Evolutionary conservation across 1,284 basidiomycete species (phyloP).

Genomic region (Hymenochaete sp.): DNA sequence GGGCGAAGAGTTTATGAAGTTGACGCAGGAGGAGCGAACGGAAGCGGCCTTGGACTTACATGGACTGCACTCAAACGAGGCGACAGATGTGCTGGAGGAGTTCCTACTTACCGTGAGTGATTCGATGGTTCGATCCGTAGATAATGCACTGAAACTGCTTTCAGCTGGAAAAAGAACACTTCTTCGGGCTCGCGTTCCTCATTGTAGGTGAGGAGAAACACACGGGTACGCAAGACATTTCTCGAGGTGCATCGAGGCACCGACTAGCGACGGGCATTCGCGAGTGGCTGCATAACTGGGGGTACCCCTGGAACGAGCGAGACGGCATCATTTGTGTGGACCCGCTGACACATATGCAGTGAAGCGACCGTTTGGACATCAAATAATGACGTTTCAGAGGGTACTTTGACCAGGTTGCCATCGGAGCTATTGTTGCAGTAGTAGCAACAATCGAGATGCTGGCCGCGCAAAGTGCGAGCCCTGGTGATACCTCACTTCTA

Average conservation of each 20-base stretch:
- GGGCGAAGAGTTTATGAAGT: constrained; percentile 33
- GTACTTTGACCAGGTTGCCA: too few relatives aligned
- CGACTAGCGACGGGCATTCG: constrained; percentile 79
- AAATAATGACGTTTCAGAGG: too few relatives aligned
- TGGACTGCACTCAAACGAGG: constrained; percentile 86
- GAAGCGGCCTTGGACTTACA: constrained; percentile 79
- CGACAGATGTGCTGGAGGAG: constrained; percentile 82
- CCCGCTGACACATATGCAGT: constrained; percentile 55
- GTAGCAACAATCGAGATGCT: background rate
- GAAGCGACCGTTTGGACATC: background rate
- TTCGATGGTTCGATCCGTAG: background rate
- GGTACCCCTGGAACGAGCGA: constrained; percentile 91
- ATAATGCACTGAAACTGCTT: constrained; percentile 13
- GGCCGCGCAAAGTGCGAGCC: background rate
- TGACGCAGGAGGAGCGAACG: constrained; percentile 73
- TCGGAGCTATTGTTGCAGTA: background rate
- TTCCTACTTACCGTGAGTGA: constrained; percentile 76
- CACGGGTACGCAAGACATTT: constrained; percentile 78
- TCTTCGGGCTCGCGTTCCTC: constrained; percentile 77
- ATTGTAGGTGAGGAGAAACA: constrained; percentile 96
- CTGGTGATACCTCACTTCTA: background rate
- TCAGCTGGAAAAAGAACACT: constrained; percentile 79
- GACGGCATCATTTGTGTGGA: constrained; percentile 89
- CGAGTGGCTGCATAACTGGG: constrained; percentile 87
- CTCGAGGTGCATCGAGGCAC: constrained; percentile 71